Evolutionary conservation across 2,329 filamentous ascomycete species (phyloP), one percentile per base, ranked within the genome.

Genomic region (Fusarium duplospermum): DNA sequence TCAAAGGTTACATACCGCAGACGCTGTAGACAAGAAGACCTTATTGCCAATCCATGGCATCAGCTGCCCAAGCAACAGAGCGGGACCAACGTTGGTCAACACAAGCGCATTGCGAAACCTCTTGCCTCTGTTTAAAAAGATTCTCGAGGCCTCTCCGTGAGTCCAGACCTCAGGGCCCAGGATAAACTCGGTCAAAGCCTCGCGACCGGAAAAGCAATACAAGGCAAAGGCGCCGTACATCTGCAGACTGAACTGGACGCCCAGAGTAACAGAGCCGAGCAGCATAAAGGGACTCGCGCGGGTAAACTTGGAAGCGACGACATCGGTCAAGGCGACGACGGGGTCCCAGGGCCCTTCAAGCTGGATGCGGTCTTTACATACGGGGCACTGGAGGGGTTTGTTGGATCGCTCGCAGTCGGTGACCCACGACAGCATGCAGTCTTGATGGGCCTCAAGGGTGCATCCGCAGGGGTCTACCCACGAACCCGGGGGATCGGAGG

Each of bases 381-480:
- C 93, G 3, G 96, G 96, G 80, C 96, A 99, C 63, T 90, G 86
- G 72, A 98, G 90, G 70, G 91, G 91, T 64, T 90, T 90, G 81
- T 86, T 81, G 80, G 89, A 82, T 68, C 83, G 88, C 83, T 98
- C 95, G 80, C 94, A 90, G 80, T 98, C 94, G n/a, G 94, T 93
- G 20, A 98, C 93, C 95, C 95, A 99, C 78, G 94, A 93, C 42
- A 98, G 87, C 74, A 98, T 88, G 81, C 95, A 98, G 69, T 91
- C 89, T 81, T 98, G 95, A 81, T 99, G 96, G 2, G 95, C 96
- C 65, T 94, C 93, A 42, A 99, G 87, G 14, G 94, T 95, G 83
- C 96, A 99, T 1, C 93, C 93, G 81, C 96, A 99, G 2, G 96
- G 95, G 64, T 93, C 93, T 52, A 94, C 91, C 96, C 96, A 99